Base-by-base conservation (phyloP, 1,284 basidiomycete species). In the Austroboletus olivaceoglutinosus region DNA sequence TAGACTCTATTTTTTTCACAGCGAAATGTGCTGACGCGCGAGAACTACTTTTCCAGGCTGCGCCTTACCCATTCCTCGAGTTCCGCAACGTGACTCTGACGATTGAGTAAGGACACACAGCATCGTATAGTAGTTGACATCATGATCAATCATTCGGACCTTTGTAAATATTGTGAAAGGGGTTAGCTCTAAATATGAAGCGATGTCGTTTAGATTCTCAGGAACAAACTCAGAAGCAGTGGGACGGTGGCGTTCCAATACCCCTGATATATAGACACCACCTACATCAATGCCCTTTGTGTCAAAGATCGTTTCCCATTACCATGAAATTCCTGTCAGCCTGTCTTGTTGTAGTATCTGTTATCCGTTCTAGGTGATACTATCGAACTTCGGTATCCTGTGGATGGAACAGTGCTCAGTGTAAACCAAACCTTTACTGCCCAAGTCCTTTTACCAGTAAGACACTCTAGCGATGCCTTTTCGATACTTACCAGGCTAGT, bases 1-100 rank as follows among this genome's bases (percentile, higher is more conserved):
- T 50, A 10, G 2, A 27, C 47, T 39, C 19, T 2, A n/a, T 15
- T 13, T 29, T 25, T 9, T 6, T 31, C n/a, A 43, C 12, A 2
- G 8, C 31, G 16, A 7, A 13, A n/a, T 1, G 4, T 5, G 23
- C 52, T 62, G n/a, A n/a, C n/a, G n/a, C n/a, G n/a, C n/a, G n/a
- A n/a, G n/a, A 19, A 65, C n/a, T 1, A 11, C 16, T 22, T 34
- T 21, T 11, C 10, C 45, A 69, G 64, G 61, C 6, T 27, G 62
- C 16, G 12, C 55, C 63, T 5, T 48, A 37, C 18, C 65, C 62
- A 7, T 44, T 66, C 43, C 57, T 67, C n/a, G 65, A 64, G 47
- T 67, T 45, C 49, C 54, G 65, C n/a, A 67, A 53, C 10, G 59
- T 41, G 2, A 36, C 52, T 22, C 7, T 62, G 22, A 62, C 58